Conservation (phyloP, 495 filamentous ascomycete genomes). For the Talaromyces adpressus region DNA sequence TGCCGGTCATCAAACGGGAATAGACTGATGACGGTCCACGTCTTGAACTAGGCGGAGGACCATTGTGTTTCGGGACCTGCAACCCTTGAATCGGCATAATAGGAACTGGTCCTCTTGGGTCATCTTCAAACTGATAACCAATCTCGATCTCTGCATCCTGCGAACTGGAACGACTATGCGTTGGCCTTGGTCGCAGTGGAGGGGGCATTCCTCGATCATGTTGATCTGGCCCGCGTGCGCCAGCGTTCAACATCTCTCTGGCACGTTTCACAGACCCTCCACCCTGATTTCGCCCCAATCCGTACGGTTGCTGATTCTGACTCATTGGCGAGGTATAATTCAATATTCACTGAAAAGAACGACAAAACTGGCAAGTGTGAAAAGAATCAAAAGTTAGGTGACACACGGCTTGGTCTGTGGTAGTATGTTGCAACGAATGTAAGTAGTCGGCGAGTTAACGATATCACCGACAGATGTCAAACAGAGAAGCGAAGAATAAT, state of each 20-base stretch:
- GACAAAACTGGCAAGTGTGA: not conserved
- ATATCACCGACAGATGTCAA: not conserved
- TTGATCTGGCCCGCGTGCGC: constrained; percentile 30
- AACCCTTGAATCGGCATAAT: constrained; percentile 7
- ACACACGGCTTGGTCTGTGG: not conserved
- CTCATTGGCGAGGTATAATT: not conserved
- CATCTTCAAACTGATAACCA: constrained; percentile 7
- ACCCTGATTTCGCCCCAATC: not conserved
- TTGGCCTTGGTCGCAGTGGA: constrained; percentile 19
- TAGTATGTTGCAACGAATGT: not conserved
- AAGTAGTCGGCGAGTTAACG: not conserved
- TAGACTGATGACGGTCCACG: constrained; percentile 71
- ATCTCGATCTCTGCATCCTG: constrained; percentile 5
- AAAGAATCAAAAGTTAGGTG: not conserved
- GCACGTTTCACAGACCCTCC: constrained; percentile 40
- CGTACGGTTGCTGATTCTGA: not conserved
- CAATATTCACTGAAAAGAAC: not conserved
- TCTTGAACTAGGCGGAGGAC: constrained; percentile 52
- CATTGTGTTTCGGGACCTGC: constrained; percentile 10
- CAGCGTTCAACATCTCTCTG: constrained; percentile 47
- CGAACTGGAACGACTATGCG: constrained; percentile 14
- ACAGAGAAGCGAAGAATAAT: not conserved
- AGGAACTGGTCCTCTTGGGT: constrained; percentile 4
- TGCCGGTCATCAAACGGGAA: constrained; percentile 41
- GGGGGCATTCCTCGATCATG: constrained; percentile 8